Conservation (phyloP, 768 basidiomycete genomes). For the Hypholoma fasciculare region DNA sequence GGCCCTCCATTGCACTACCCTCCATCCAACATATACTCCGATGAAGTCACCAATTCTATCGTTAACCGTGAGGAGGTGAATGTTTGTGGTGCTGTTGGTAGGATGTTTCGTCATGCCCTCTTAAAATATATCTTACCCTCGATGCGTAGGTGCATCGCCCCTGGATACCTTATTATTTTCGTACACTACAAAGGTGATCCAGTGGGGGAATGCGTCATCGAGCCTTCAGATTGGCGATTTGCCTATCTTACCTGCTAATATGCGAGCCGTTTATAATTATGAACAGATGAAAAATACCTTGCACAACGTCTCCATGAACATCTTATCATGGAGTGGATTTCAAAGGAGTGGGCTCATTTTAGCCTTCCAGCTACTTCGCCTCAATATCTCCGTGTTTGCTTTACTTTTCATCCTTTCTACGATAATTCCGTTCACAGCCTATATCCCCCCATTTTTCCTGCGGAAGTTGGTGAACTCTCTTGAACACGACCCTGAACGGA, state of each 20-base stretch:
- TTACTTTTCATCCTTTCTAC: slow-evolving; percentile 8
- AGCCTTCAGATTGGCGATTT: slow-evolving; percentile 86
- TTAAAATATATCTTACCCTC: not conserved
- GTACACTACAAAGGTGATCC: slow-evolving; percentile 85
- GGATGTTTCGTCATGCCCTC: slow-evolving; percentile 4
- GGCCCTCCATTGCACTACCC: slow-evolving; percentile 80
- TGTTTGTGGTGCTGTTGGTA: slow-evolving; percentile 66
- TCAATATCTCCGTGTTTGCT: slow-evolving; percentile 5
- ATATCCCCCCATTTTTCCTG: slow-evolving; percentile 42
- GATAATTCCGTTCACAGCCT: slow-evolving; percentile 5
- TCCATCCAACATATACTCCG: slow-evolving; percentile 68
- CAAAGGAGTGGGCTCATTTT: slow-evolving; percentile 13
- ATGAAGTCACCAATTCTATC: slow-evolving; percentile 57
- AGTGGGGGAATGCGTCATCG: slow-evolving; percentile 72
- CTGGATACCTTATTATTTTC: slow-evolving; percentile 74
- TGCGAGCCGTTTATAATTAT: slow-evolving; percentile 69
- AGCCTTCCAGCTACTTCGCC: slow-evolving; percentile 9
- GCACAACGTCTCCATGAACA: slow-evolving; percentile 45
- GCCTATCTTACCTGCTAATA: slow-evolving; percentile 72
- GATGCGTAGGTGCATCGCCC: slow-evolving; percentile 47
- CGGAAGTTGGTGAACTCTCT: slow-evolving; percentile 58
- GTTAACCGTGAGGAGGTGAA: slow-evolving; percentile 68
- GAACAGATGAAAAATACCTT: slow-evolving; percentile 60
- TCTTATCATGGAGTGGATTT: slow-evolving; percentile 50
- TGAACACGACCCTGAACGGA: slow-evolving; percentile 54